Conservation (phyloP, 768 basidiomycete genomes). For the Phylloporus rhodoxanthus region DNA sequence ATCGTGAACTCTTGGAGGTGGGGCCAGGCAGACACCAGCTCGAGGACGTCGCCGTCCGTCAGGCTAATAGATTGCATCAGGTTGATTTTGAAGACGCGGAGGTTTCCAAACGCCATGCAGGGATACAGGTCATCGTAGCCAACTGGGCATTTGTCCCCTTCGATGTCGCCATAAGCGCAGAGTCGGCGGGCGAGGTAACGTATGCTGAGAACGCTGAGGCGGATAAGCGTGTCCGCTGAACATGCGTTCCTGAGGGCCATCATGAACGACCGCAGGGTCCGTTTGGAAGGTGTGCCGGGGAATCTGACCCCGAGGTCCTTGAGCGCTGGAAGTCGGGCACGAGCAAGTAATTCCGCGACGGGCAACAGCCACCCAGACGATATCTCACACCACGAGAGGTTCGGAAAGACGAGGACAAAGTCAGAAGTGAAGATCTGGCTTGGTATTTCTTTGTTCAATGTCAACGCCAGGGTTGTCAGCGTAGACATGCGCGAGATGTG, state of each 20-base stretch:
- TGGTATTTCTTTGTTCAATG: background rate
- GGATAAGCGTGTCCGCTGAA: background rate
- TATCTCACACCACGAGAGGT: slow-evolving; percentile 1
- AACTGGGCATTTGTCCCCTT: background rate
- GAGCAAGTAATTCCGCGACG: background rate
- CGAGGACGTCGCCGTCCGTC: background rate
- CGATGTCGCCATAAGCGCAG: background rate
- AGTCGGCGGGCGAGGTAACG: background rate
- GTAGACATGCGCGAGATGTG: background rate
- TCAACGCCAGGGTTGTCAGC: background rate
- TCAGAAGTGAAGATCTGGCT: background rate
- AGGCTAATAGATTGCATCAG: background rate
- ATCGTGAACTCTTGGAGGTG: background rate
- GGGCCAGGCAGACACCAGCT: slow-evolving; percentile 2
- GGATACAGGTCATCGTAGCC: background rate
- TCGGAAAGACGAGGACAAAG: background rate
- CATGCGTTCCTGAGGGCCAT: background rate
- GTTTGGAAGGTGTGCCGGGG: background rate
- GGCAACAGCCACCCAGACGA: background rate
- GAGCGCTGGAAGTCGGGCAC: background rate
- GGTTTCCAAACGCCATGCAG: background rate
- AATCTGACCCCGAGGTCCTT: background rate
- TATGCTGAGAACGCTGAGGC: slow-evolving; percentile 3
- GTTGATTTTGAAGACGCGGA: background rate
- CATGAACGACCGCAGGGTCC: background rate